Conservation (phyloP, 2,329 filamentous ascomycete species). For the Alternaria brassicicola region DNA sequence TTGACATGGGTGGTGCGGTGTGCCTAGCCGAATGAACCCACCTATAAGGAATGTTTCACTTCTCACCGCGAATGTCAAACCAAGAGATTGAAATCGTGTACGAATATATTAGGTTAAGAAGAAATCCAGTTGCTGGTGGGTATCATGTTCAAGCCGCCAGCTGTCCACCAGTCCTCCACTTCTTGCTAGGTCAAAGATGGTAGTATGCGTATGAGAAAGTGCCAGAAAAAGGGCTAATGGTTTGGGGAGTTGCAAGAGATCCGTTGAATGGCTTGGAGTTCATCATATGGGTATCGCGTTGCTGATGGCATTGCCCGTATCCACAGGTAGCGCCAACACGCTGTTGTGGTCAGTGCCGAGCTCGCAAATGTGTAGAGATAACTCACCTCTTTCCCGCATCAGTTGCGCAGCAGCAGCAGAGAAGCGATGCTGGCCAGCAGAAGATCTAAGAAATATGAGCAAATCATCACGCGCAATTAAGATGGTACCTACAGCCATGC, state of each 20-base stretch:
- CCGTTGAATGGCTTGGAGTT: not conserved
- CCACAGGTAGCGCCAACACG: constrained; percentile 59
- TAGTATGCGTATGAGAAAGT: not conserved
- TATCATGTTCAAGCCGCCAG: constrained; percentile 3
- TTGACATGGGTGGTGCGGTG: constrained; percentile 1
- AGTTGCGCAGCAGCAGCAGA: constrained; percentile 63
- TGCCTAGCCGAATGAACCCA: not conserved
- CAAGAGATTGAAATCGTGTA: not conserved
- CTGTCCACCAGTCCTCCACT: not conserved
- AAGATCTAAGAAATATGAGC: constrained; percentile 49
- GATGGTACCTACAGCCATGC: constrained; percentile 55
- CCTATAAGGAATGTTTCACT: not conserved
- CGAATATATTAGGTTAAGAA: not conserved
- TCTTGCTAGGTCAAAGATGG: not conserved
- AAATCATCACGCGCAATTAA: constrained; percentile 5
- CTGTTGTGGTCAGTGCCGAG: constrained; percentile 43
- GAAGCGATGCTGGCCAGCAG: constrained; percentile 61
- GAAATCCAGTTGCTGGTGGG: not conserved
- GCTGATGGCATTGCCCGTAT: constrained; percentile 58
- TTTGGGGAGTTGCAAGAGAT: not conserved
- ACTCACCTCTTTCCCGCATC: constrained; percentile 61
- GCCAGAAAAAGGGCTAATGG: not conserved
- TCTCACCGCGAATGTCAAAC: not conserved
- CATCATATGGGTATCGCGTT: constrained; percentile 55
- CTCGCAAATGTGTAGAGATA: not conserved